Evolutionary conservation across 495 filamentous ascomycete genomes (phyloP).

Genomic region (Aspergillus funiculosus): DNA sequence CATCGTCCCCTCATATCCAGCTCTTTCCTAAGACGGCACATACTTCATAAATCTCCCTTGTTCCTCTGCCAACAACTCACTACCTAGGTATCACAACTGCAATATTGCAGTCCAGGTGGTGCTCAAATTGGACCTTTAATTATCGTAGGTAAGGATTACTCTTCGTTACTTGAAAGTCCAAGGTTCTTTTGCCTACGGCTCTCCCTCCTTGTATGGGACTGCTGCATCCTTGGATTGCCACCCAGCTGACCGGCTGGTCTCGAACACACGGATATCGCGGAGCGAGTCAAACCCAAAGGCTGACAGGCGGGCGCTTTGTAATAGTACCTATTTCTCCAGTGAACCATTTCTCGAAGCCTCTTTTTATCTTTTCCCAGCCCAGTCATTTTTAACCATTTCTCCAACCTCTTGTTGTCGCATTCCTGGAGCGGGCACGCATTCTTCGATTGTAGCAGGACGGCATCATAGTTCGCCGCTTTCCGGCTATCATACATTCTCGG

Average conservation of each 20-base stretch:
- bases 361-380: conserved; percentile 1
- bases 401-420: conserved; percentile 7
- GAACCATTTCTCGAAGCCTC: too few species aligned
- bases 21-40: not conserved
- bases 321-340: too few species aligned
- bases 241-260: conserved; percentile 7
- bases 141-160: conserved; percentile 12
- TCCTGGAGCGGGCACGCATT: conserved; percentile 17
- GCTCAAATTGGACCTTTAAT: not conserved
- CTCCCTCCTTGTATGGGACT: conserved; percentile 8
- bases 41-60: conserved; percentile 6
- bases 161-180: conserved; percentile 5
- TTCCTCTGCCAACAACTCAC: not conserved
- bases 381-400: not conserved
- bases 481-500: conserved; percentile 8
- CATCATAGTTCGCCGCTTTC: conserved; percentile 1
- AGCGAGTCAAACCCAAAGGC: conserved; percentile 5
- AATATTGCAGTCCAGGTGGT: too few species aligned
- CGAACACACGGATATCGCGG: conserved; percentile 8
- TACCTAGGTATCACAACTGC: too few species aligned
- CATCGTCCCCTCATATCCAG: not conserved
- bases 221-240: conserved; percentile 10
- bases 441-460: conserved; percentile 18
- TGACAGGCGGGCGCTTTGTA: too few species aligned
- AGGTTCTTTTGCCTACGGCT: too few species aligned